These are phyloP conservation scores for Brassica rapa DNA, from an alignment of 345 rosid genomes.

Conservation along the genomic window DNA sequence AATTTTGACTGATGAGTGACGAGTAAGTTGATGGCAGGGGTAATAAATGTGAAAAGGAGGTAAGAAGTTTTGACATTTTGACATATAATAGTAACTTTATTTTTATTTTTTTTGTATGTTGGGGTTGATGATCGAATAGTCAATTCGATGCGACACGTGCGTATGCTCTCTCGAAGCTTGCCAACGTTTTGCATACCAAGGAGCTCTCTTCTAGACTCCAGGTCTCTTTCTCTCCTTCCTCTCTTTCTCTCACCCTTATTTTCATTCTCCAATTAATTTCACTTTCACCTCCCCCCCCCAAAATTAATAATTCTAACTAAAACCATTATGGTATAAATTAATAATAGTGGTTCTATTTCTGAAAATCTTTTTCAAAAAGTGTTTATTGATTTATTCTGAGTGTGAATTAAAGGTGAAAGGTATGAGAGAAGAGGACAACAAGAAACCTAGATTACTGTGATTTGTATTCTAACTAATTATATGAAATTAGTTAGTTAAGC, in stretches of 20 bases:
- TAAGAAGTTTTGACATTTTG: slow-evolving; percentile 23
- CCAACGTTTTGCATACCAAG: slow-evolving; percentile 93
- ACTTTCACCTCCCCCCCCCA: not conserved
- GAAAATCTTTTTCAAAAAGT: not conserved
- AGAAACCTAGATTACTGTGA: slow-evolving; percentile 35
- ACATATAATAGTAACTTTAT: not conserved
- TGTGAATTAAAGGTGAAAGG: slow-evolving; percentile 11
- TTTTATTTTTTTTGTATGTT: not conserved
- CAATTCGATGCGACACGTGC: slow-evolving; percentile 94
- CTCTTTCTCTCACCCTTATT: slow-evolving; percentile 9
- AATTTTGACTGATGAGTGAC: slow-evolving; percentile 24
- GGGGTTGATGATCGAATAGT: slow-evolving; percentile 45
- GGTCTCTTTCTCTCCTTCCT: slow-evolving; percentile 48
- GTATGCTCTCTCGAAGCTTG: slow-evolving; percentile 97
- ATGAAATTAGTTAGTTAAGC: slow-evolving; percentile 16
- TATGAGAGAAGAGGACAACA: slow-evolving; percentile 9
- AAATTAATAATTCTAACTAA: not conserved
- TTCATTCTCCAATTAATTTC: slow-evolving; percentile 13
- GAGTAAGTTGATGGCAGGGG: slow-evolving; percentile 22
- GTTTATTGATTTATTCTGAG: not conserved
- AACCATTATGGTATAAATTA: slow-evolving; percentile 17
- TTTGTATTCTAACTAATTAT: slow-evolving; percentile 23
- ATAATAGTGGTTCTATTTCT: slow-evolving; percentile 13
- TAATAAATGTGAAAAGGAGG: slow-evolving; percentile 20
- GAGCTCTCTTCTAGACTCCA: slow-evolving; percentile 79